Conservation (phyloP, 768 basidiomycete genomes). For the Crucibulum laeve region DNA sequence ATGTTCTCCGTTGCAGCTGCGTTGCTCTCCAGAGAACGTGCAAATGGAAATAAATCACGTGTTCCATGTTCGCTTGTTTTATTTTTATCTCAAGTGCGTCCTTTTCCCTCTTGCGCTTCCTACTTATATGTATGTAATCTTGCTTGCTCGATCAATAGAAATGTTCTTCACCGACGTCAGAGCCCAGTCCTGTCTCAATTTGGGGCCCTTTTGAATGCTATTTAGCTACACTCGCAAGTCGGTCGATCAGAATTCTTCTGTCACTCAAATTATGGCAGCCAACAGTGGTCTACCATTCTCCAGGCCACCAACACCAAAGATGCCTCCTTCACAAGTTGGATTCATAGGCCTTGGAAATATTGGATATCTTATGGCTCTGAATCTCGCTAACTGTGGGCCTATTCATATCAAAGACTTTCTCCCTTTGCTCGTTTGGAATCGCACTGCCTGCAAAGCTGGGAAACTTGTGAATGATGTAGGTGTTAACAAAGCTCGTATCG, state of each 20-base stretch:
- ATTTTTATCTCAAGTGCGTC: neutral
- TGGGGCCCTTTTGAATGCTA: too few species aligned
- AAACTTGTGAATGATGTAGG: slow-evolving; percentile 55
- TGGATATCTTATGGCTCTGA: slow-evolving; percentile 75
- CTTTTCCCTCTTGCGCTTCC: neutral
- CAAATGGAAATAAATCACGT: slow-evolving; percentile 20
- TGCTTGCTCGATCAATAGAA: too few species aligned
- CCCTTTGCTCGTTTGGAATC: slow-evolving; percentile 74
- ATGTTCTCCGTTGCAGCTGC: too few species aligned
- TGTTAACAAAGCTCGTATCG: slow-evolving; percentile 47
- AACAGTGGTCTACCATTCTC: slow-evolving; percentile 12
- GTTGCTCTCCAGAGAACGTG: too few species aligned
- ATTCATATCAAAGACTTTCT: slow-evolving; percentile 28
- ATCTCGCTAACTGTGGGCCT: slow-evolving; percentile 57
- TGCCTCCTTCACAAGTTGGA: slow-evolving; percentile 27
- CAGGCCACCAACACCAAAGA: slow-evolving; percentile 11
- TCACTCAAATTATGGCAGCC: slow-evolving; percentile 1
- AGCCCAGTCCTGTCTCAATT: too few species aligned
- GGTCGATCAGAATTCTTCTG: too few species aligned
- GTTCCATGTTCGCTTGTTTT: slow-evolving; percentile 3
- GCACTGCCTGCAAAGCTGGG: slow-evolving; percentile 58
- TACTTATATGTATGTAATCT: too few species aligned
- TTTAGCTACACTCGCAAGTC: too few species aligned
- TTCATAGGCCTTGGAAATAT: slow-evolving; percentile 59
- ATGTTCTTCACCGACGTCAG: too few species aligned